These are phyloP conservation scores for Pseudonitzschia delicatissima DNA, from an alignment of 108 stramenopile genomes.

Conservation along the genomic window DNA sequence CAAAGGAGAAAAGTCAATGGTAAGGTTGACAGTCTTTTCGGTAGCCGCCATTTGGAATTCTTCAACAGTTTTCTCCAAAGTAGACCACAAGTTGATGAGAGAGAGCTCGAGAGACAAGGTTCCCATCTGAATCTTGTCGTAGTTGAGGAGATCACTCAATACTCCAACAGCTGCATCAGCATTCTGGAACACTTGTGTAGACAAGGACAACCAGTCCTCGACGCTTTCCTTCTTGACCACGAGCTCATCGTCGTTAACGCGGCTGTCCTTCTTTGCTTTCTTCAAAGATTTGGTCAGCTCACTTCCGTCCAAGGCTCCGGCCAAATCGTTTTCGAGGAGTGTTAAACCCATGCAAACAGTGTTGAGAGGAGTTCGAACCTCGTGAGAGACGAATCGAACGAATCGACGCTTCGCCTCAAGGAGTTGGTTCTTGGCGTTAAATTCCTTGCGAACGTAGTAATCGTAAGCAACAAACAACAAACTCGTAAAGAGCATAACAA, in stretches of 20 bases:
- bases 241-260: neutral
- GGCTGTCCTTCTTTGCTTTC: neutral
- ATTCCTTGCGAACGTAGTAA: conserved; percentile 46
- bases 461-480: conserved; percentile 51
- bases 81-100: conserved; percentile 24
- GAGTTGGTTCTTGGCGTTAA: conserved; percentile 27
- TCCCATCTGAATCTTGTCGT: conserved; percentile 43
- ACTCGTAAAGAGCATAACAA: conserved; percentile 38
- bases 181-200: conserved; percentile 15
- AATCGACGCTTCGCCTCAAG: conserved; percentile 50
- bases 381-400: conserved; percentile 51
- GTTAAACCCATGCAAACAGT: conserved; percentile 47
- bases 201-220: conserved; percentile 5
- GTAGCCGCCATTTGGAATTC: conserved; percentile 32
- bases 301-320: neutral
- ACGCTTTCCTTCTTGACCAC: neutral
- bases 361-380: conserved; percentile 53
- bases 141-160: conserved; percentile 46
- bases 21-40: conserved; percentile 20
- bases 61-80: conserved; percentile 9
- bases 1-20: conserved; percentile 8
- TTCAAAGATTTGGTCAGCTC: neutral
- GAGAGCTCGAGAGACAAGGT: conserved; percentile 27
- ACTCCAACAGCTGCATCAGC: conserved; percentile 41
- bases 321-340: conserved; percentile 34